Base-by-base conservation (phyloP, 169 alveolate species). In the Cryptosporidium sp. region DNA sequence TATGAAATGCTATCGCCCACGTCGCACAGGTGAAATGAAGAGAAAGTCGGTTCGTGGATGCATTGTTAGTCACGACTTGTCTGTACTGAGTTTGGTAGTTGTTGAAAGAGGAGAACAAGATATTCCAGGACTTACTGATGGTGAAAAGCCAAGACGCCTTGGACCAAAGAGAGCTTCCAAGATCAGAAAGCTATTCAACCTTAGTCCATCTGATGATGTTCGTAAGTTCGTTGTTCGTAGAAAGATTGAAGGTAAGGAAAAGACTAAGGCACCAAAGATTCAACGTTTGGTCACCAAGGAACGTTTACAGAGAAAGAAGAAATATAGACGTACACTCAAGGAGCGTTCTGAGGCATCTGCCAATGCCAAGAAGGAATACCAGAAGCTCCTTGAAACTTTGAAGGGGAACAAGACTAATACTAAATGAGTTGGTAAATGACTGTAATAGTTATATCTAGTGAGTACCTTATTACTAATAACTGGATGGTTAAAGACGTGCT, bases 161-260 rank as follows among this genome's bases (percentile, higher is more conserved):
- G 99, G 99, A 23, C 99, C 99, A n/a, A 99, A 99, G 98, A 96
- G 99, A 95, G 99, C 99, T 70, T 92, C 95, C 85, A 96, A 96
- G 92, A 98, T 99, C 91, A 97, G 99, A 91, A 99, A 97, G 94
- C 93, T 98, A 84, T 98, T 98, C 92, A 98, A 98, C 87, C 95
- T 98, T 84, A 95, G 94, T 87, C 95, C 94, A 84, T 89, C 94
- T 23, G 99, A 97, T 70, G 99, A 98, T 87, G 99, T 97, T 59
- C 95, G 99, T 84, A 97, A 96, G 94, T 97, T 93, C 95, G 99
- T 98, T 71, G 97, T 98, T 51, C 95, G 95, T 58, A 94, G 98
- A 70, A 93, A 93, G 65, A 93, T 96, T 84, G 93, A 95, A 91
- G 99, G 98, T 52, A 97, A 96, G 94, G 95, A 96, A 92, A 95